A percentile compares a stretch with the other conserved stretches of the same genome.
phyloP scores from a whole-genome alignment of 805 yeast genomes.

The Metschnikowia baotianmanensis region DNA sequence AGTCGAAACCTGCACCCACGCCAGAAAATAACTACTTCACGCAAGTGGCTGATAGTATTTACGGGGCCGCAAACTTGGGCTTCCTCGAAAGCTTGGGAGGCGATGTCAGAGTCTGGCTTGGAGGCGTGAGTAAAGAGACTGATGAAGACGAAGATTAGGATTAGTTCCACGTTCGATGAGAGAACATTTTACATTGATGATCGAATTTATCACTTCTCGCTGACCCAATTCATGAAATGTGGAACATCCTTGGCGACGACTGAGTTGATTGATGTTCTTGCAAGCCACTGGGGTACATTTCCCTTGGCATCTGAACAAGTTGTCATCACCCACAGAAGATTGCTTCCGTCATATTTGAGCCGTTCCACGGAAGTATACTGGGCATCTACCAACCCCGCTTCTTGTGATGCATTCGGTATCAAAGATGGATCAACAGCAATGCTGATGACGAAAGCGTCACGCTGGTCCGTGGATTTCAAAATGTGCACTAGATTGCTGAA shows the following conservation, averaged over 20 bases:
- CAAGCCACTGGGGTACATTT: constrained; percentile 35
- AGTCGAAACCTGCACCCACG: constrained; percentile 10
- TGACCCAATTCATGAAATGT: constrained; percentile 32
- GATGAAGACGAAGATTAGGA: neutral
- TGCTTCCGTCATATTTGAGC: constrained; percentile 21
- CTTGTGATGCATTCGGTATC: constrained; percentile 12
- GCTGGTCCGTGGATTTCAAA: constrained; percentile 16
- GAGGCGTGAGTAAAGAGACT: constrained; percentile 19
- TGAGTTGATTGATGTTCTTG: constrained; percentile 27
- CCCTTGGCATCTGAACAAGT: constrained; percentile 42
- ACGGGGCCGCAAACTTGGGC: constrained; percentile 33
- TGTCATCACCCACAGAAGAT: constrained; percentile 38
- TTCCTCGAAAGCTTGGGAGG: constrained; percentile 42
- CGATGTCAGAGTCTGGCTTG: constrained; percentile 42
- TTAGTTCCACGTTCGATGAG: neutral
- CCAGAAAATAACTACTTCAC: constrained; percentile 14
- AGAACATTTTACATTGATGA: too few species aligned
- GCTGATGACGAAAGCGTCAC: constrained; percentile 32
- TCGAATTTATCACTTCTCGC: constrained; percentile 2
- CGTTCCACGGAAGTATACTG: constrained; percentile 38
- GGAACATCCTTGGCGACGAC: constrained; percentile 44
- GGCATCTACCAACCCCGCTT: constrained; percentile 25
- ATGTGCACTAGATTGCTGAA: constrained; percentile 39
- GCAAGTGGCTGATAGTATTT: constrained; percentile 24
- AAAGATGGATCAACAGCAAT: constrained; percentile 32